Percentiles rank a stretch among this genome's conserved stretches.
Evolutionary conservation across 192 early-diverging fungal species (phyloP).

Genomic region (Backusella parvicylindrica): DNA sequence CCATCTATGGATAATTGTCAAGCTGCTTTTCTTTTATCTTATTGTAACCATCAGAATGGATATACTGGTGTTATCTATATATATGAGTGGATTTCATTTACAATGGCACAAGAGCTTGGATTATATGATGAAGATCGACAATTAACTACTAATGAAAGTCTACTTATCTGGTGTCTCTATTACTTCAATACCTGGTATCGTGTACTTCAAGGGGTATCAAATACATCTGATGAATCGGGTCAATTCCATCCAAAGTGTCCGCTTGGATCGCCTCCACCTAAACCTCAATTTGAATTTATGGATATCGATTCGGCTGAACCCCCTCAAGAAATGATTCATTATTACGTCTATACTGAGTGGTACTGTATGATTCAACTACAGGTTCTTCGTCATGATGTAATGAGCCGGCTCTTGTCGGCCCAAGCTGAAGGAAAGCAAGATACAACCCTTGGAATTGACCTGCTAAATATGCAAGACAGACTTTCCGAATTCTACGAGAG

Average conservation of each 20-base stretch:
- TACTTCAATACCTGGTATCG: constrained; percentile 40
- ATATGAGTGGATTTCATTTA: constrained; percentile 39
- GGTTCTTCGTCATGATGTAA: constrained; percentile 25
- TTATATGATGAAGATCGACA: constrained; percentile 22
- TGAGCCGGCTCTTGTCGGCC: constrained; percentile 23
- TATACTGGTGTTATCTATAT: constrained; percentile 28
- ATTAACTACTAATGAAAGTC: constrained; percentile 23
- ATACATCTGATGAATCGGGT: background rate
- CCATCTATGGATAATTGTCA: constrained; percentile 32
- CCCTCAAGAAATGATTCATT: constrained; percentile 17
- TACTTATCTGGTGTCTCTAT: constrained; percentile 36
- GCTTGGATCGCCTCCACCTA: background rate
- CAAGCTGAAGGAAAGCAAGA: constrained; percentile 8
- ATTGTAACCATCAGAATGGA: constrained; percentile 36
- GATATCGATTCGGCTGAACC: background rate
- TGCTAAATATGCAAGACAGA: constrained; percentile 15
- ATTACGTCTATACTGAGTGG: constrained; percentile 29
- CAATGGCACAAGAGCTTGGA: constrained; percentile 38
- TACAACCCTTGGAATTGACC: constrained; percentile 16
- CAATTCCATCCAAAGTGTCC: constrained; percentile 17
- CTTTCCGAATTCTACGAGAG: background rate
- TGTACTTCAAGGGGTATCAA: constrained; percentile 23
- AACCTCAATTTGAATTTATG: constrained; percentile 3
- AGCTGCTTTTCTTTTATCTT: constrained; percentile 34
- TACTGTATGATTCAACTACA: constrained; percentile 33